Evolutionary conservation across 495 filamentous ascomycete species (phyloP).

Genomic region (Lindgomyces ingoldianus): DNA sequence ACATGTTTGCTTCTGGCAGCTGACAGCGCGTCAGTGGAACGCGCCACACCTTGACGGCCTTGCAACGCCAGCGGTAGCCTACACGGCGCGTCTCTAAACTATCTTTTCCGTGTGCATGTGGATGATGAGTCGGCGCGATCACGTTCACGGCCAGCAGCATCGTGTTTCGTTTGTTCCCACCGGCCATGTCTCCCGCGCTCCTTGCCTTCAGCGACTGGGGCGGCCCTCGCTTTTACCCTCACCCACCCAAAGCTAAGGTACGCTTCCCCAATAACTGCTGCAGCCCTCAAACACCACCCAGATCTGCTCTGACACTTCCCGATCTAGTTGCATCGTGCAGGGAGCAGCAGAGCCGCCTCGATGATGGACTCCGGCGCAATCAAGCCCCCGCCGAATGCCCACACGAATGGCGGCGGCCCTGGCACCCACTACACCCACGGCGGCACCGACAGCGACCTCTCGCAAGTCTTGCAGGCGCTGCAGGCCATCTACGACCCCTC

Average conservation of each 20-base stretch:
- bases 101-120: not conserved
- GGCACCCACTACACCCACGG: not conserved
- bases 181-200: not conserved
- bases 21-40: slow-evolving; percentile 20
- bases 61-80: not conserved
- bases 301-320: not conserved
- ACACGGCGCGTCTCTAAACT: not conserved
- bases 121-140: not conserved
- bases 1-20: slow-evolving; percentile 6
- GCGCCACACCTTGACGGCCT: slow-evolving; percentile 1
- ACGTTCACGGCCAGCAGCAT: no score
- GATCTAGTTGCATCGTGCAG: not conserved
- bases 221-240: not conserved
- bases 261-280: not conserved
- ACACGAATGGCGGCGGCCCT: slow-evolving; percentile 27
- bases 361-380: slow-evolving; percentile 19
- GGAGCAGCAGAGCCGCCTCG: slow-evolving; percentile 22
- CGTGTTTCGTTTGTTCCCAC: not conserved
- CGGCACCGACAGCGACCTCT: slow-evolving; percentile 38
- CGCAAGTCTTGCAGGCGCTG: slow-evolving; percentile 76
- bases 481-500: slow-evolving; percentile 80
- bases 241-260: not conserved
- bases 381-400: slow-evolving; percentile 11
- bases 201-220: not conserved
- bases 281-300: not conserved